phyloP scores from a whole-genome alignment of 2,329 filamentous ascomycete genomes.

The Neocucurbitaria cava region DNA sequence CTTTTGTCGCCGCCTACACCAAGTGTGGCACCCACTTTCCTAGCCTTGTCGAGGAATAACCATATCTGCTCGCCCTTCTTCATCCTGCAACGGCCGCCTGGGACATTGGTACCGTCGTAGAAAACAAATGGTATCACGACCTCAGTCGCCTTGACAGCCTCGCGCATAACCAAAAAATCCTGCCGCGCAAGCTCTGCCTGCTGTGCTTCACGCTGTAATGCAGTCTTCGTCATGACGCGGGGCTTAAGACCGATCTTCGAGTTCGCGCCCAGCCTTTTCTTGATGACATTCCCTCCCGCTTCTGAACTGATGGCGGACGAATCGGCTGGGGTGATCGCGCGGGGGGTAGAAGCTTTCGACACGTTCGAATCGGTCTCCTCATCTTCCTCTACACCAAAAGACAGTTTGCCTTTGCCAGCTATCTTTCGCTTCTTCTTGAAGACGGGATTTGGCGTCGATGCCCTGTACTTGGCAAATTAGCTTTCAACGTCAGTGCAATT shows the following conservation, averaged over 20 bases:
- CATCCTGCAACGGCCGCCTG: conserved; percentile 81
- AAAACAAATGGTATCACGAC: conserved; percentile 95
- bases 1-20: conserved; percentile 74
- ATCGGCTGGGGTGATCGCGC: conserved; percentile 49
- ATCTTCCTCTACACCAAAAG: conserved; percentile 74
- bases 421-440: conserved; percentile 65
- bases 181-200: conserved; percentile 76
- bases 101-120: conserved; percentile 91
- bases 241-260: conserved; percentile 64
- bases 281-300: conserved; percentile 42
- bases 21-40: conserved; percentile 86
- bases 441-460: conserved; percentile 56
- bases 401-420: conserved; percentile 66
- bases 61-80: conserved; percentile 94
- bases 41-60: conserved; percentile 89
- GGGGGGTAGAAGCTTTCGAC: conserved; percentile 47
- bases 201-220: conserved; percentile 79
- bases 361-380: conserved; percentile 60
- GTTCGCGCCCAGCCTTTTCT: conserved; percentile 66
- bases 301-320: conserved; percentile 44
- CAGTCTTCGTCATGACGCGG: conserved; percentile 76
- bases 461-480: conserved; percentile 67
- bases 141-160: conserved; percentile 86
- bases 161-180: conserved; percentile 83
- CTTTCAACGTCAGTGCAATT: conserved; percentile 9